phyloP scores from a whole-genome alignment of 2,329 filamentous ascomycete genomes.

The Anisogramma anomala region DNA sequence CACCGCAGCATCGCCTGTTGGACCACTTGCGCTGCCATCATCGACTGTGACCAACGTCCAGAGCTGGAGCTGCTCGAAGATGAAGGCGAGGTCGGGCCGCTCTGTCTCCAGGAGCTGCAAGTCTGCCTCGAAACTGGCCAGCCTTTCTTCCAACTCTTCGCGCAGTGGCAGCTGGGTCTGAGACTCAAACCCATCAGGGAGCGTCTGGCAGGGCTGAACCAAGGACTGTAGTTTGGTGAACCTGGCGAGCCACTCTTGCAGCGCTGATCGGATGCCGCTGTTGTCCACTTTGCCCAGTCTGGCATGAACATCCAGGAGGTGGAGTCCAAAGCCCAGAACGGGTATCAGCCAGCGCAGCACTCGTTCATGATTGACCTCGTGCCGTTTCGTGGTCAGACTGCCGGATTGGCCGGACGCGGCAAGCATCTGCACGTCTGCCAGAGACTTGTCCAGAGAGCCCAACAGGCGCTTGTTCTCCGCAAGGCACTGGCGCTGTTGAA shows the following conservation, averaged over 20 bases:
- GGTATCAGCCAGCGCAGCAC: slow-evolving; percentile 51
- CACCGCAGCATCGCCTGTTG: slow-evolving; percentile 22
- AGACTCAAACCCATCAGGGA: slow-evolving; percentile 42
- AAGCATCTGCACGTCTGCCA: slow-evolving; percentile 27
- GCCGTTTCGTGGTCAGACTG: slow-evolving; percentile 15
- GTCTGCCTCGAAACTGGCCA: slow-evolving; percentile 27
- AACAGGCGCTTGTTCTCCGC: slow-evolving; percentile 28
- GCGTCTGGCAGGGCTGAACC: slow-evolving; percentile 30
- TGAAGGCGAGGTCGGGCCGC: slow-evolving; percentile 50
- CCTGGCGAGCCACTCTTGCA: slow-evolving; percentile 39
- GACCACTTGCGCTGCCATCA: slow-evolving; percentile 9
- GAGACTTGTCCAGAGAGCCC: slow-evolving; percentile 26
- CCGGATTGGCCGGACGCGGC: slow-evolving; percentile 17
- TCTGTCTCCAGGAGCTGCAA: slow-evolving; percentile 32
- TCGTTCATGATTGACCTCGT: slow-evolving; percentile 19
- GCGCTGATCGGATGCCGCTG: slow-evolving; percentile 28
- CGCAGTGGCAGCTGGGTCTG: slow-evolving; percentile 25
- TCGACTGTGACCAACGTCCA: slow-evolving; percentile 40
- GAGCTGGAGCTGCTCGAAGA: slow-evolving; percentile 51
- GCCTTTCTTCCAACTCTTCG: slow-evolving; percentile 24
- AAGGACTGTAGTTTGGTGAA: slow-evolving; percentile 33
- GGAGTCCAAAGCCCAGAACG: slow-evolving; percentile 51
- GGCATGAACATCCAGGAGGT: slow-evolving; percentile 54
- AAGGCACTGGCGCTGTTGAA: slow-evolving; percentile 47
- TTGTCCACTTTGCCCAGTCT: slow-evolving; percentile 48